These are phyloP conservation scores for Leucaena leucocephala DNA, from an alignment of 306 rosid genomes.

Conservation along the genomic window DNA sequence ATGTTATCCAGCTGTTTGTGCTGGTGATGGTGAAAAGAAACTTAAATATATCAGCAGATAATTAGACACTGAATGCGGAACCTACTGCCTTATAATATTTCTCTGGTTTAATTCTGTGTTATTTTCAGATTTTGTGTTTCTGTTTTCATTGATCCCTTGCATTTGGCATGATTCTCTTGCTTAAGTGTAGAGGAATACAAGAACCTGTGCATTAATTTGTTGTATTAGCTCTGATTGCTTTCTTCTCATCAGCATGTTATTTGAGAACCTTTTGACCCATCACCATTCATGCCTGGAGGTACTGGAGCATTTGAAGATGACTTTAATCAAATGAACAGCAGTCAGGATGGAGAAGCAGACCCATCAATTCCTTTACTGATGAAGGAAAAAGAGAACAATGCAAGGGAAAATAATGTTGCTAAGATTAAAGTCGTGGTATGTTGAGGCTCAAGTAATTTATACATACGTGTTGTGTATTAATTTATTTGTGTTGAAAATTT, in stretches of 20 bases:
- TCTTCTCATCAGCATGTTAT: slow-evolving; percentile 70
- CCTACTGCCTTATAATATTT: slow-evolving; percentile 6
- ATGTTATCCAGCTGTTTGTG: slow-evolving; percentile 24
- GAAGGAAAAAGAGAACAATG: slow-evolving; percentile 66
- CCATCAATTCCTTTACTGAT: slow-evolving; percentile 50
- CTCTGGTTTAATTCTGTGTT: slow-evolving; percentile 11
- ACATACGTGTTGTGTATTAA: slow-evolving; percentile 12
- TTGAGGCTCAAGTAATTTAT: slow-evolving; percentile 15
- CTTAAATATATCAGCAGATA: slow-evolving; percentile 1
- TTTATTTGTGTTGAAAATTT: slow-evolving; percentile 9
- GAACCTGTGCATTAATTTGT: slow-evolving; percentile 7
- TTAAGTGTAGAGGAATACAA: slow-evolving; percentile 1
- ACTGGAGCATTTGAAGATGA: slow-evolving; percentile 68
- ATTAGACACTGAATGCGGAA: neutral
- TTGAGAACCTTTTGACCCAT: slow-evolving; percentile 88
- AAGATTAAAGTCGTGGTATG: slow-evolving; percentile 99
- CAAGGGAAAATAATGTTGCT: slow-evolving; percentile 85
- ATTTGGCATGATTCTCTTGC: slow-evolving; percentile 8
- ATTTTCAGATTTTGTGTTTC: neutral
- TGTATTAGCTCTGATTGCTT: slow-evolving; percentile 40
- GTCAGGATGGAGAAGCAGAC: slow-evolving; percentile 68
- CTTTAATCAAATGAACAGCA: slow-evolving; percentile 48
- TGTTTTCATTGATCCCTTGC: slow-evolving; percentile 17
- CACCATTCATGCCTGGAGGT: slow-evolving; percentile 85
- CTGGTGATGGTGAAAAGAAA: neutral